A percentile compares a stretch with the other conserved stretches of the same genome.
Conservation (phyloP, 2,329 filamentous ascomycete species). For the Colletotrichum abscissum region DNA sequence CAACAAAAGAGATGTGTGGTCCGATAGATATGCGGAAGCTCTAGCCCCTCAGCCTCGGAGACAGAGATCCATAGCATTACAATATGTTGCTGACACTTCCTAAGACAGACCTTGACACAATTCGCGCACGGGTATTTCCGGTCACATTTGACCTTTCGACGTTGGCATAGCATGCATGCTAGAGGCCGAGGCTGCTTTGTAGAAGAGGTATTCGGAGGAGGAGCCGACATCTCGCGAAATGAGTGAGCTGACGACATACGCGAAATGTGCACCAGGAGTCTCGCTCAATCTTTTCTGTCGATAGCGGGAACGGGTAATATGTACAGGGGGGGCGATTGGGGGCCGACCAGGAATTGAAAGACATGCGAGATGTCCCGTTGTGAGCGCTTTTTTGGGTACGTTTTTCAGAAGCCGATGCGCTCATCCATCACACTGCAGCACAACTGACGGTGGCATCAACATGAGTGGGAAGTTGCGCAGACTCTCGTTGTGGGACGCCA, state of each 20-base stretch:
- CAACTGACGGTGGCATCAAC: too few species aligned
- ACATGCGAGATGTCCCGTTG: constrained; percentile 7
- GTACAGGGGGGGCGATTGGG: not conserved
- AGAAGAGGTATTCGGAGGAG: constrained; percentile 9
- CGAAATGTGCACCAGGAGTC: not conserved
- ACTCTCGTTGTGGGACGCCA: not conserved
- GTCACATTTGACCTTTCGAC: constrained; percentile 72
- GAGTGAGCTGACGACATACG: not conserved
- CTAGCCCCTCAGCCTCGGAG: too few species aligned
- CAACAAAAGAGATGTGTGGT: too few species aligned
- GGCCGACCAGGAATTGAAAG: not conserved
- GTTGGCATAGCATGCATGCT: constrained; percentile 66
- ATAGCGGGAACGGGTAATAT: constrained; percentile 13
- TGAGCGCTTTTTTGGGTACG: not conserved
- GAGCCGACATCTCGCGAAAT: constrained; percentile 8
- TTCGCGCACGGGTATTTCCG: constrained; percentile 69
- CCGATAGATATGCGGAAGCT: too few species aligned
- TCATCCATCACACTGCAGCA: too few species aligned
- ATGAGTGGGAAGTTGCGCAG: too few species aligned
- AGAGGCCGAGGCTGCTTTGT: constrained; percentile 37
- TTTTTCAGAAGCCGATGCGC: too few species aligned
- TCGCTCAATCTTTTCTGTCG: not conserved
- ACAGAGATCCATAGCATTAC: too few species aligned
- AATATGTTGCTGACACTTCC: too few species aligned
- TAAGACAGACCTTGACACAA: constrained; percentile 54